Evolutionary conservation across 2,329 filamentous ascomycete genomes (phyloP), one percentile per base, ranked within the genome.

Genomic region (Xylaria sp.): DNA sequence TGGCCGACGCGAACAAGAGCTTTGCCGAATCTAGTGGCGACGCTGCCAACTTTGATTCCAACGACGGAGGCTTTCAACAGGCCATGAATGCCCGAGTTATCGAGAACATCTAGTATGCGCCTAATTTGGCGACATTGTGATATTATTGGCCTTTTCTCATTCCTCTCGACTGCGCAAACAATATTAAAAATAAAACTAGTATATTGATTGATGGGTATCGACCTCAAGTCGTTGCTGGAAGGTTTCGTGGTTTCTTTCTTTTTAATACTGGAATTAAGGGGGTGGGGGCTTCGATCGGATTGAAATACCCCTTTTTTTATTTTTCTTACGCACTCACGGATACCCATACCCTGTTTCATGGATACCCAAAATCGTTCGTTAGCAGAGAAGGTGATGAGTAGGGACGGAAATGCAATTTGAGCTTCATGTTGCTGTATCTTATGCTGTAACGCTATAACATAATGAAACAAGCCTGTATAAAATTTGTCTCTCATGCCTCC

Each of bases 31-130:
- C 73, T 55, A 66, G 75, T 32, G 74, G 60, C 68, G 73, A 87
- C 65, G 81, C 76, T 68, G 76, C 81, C 72, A 87, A 90, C 70
- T 87, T 86, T 78, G 83, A 83, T 80, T 82, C 81, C 80, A 80
- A 82, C 78, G 85, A 88, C 74, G 72, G 81, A 72, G 88, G 91
- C 62, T 92, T 97, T 80, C 90, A 95, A 82, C 87, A 88, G 75
- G 93, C 93, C 40, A 88, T 97, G 79, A 94, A 96, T 79, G 89
- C 94, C 62, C 88, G 89, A 68, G 86, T 97, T 47, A 86, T 97
- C 73, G 93, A 98, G 85, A 91, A 94, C 82, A 95, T 98, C 80
- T 97, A 85, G 87, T 40, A 87, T 51, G 16, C 3, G n/a, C 16
- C 21, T 44, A 8, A 59, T 27, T 18, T 37, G 29, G 32, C 27